A percentile compares a stretch with the other conserved stretches of the same genome.
These are phyloP conservation scores for Tilletiopsis washingtonensis DNA, from an alignment of 1,284 basidiomycete genomes.

Conservation along the genomic window DNA sequence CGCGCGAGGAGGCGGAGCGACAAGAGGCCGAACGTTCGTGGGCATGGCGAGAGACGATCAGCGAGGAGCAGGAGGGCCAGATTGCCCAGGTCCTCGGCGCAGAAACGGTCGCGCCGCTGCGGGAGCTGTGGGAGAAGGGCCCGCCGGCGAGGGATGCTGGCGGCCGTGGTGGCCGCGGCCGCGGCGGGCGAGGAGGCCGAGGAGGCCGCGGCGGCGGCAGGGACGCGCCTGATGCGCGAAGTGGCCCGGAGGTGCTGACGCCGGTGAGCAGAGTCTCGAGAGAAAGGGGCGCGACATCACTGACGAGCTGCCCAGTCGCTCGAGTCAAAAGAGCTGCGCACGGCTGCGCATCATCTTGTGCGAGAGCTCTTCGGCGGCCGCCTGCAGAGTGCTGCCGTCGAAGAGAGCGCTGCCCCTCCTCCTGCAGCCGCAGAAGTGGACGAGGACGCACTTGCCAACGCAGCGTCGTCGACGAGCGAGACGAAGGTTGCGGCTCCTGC, in stretches of 20 bases:
- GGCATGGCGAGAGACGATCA: background rate
- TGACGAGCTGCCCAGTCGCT: slow-evolving; percentile 58
- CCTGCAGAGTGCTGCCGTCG: slow-evolving; percentile 69
- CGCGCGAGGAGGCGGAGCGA: background rate
- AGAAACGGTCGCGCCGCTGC: slow-evolving; percentile 2
- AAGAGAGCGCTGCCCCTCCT: no score
- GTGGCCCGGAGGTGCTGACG: background rate
- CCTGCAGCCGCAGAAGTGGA: no score
- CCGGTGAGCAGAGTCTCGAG: background rate
- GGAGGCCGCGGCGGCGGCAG: slow-evolving; percentile 7
- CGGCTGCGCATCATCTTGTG: slow-evolving; percentile 70
- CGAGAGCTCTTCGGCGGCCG: slow-evolving; percentile 73
- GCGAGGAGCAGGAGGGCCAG: background rate
- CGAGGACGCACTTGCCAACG: slow-evolving; percentile 17
- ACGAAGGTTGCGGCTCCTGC: no score
- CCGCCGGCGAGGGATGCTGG: background rate
- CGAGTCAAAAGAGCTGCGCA: slow-evolving; percentile 68
- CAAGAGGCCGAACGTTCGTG: background rate
- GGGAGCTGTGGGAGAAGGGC: slow-evolving; percentile 8
- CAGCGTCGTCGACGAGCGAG: no score
- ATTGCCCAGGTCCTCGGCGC: slow-evolving; percentile 5
- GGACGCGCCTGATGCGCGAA: background rate
- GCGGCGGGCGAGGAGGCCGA: slow-evolving; percentile 5
- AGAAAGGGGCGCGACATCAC: background rate
- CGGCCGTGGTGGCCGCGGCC: slow-evolving; percentile 1